phyloP scores from a whole-genome alignment of 2,329 filamentous ascomycete genomes.

The Diaporthe sp. region DNA sequence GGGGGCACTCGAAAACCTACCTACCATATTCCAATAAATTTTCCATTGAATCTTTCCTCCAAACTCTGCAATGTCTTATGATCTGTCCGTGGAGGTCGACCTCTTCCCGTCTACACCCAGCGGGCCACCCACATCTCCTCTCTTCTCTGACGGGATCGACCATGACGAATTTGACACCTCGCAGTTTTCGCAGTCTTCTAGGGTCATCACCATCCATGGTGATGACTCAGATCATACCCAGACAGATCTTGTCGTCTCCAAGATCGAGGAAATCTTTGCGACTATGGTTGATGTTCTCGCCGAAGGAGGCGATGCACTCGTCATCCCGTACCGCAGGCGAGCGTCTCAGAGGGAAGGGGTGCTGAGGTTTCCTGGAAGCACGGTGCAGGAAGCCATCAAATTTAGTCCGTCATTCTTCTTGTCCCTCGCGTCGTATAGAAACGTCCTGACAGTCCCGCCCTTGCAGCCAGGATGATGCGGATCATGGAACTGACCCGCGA shows the following conservation, averaged over 20 bases:
- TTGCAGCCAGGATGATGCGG: conserved; percentile 67
- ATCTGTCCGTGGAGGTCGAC: neutral
- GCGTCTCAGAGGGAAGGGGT: conserved; percentile 38
- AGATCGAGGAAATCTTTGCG: conserved; percentile 70
- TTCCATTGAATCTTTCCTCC: neutral
- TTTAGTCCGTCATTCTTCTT: conserved; percentile 59
- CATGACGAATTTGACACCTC: neutral
- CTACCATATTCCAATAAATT: neutral
- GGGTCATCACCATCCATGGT: neutral
- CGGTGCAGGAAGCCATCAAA: conserved; percentile 61
- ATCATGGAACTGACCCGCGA: conserved; percentile 73
- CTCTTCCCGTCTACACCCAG: neutral
- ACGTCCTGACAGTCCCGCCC: neutral
- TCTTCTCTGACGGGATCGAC: neutral
- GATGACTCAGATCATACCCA: conserved; percentile 33
- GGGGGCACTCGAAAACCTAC: neutral
- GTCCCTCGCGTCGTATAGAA: conserved; percentile 11
- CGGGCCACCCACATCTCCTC: neutral
- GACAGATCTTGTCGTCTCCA: conserved; percentile 57
- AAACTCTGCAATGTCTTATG: neutral
- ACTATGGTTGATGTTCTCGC: conserved; percentile 63
- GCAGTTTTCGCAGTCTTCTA: conserved; percentile 14
- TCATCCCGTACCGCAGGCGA: conserved; percentile 61
- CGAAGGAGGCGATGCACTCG: conserved; percentile 57
- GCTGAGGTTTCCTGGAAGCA: conserved; percentile 63